Conservation (phyloP, 1,284 basidiomycete genomes). For the Irpex sp. region DNA sequence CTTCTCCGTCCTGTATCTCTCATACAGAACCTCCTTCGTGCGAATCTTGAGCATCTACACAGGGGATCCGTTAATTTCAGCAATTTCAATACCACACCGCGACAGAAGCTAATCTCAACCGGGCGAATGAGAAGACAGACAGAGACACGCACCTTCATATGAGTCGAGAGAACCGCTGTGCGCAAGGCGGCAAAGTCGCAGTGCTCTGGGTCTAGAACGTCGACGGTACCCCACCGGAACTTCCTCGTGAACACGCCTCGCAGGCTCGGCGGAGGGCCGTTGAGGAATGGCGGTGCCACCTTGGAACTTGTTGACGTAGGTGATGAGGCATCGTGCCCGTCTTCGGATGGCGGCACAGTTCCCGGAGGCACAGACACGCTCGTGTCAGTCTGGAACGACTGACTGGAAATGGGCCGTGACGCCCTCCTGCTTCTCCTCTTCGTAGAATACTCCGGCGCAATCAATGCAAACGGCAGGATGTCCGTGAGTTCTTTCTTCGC, state of each 20-base stretch:
- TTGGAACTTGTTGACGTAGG: constrained; percentile 20
- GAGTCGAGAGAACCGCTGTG: constrained; percentile 74
- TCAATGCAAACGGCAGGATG: constrained; percentile 72
- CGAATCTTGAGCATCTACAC: constrained; percentile 69
- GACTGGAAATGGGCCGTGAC: constrained; percentile 15
- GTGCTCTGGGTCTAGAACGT: constrained; percentile 77
- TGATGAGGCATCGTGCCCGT: constrained; percentile 32
- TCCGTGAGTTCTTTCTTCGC: constrained; percentile 51
- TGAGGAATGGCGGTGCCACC: constrained; percentile 33
- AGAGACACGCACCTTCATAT: constrained; percentile 60
- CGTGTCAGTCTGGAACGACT: constrained; percentile 13
- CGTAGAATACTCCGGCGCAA: constrained; percentile 55
- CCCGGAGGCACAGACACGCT: constrained; percentile 19
- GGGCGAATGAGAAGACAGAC: constrained; percentile 12
- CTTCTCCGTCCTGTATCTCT: constrained; percentile 82
- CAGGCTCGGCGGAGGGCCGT: constrained; percentile 58
- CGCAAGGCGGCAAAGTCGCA: constrained; percentile 82
- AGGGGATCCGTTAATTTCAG: neutral
- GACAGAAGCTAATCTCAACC: neutral
- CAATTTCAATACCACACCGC: neutral
- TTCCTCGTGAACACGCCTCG: constrained; percentile 70
- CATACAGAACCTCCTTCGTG: constrained; percentile 81
- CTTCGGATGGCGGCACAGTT: constrained; percentile 34
- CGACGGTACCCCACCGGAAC: constrained; percentile 80
- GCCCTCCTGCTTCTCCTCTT: constrained; percentile 17